Percentiles rank a stretch among this genome's conserved stretches.
These are phyloP conservation scores for Paramecium biaurelia DNA, from an alignment of 73 alveolate genomes.

Conservation along the genomic window DNA sequence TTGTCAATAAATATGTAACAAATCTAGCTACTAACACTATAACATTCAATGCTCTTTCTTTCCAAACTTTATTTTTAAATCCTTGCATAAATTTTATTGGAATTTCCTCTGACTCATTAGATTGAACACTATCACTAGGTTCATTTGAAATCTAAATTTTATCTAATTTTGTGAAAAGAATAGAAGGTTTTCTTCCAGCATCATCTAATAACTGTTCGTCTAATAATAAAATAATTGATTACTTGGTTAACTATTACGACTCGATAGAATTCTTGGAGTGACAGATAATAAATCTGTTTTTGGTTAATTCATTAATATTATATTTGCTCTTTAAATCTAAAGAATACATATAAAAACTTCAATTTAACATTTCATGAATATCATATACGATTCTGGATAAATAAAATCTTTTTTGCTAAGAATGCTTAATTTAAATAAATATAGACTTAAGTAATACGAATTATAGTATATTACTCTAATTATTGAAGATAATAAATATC, in stretches of 20 bases:
- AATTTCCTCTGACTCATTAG: background rate
- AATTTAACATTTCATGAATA: background rate
- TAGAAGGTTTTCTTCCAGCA: background rate
- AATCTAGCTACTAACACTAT: conserved; percentile 35
- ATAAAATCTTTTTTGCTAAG: background rate
- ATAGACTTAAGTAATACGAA: background rate
- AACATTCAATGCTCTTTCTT: conserved; percentile 33
- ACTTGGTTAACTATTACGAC: background rate
- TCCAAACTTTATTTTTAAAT: conserved; percentile 18
- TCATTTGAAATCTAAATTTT: background rate
- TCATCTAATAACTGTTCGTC: conserved; percentile 6
- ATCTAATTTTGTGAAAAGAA: background rate
- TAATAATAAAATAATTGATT: background rate
- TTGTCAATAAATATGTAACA: conserved; percentile 26
- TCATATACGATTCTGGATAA: background rate
- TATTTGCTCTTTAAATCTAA: background rate
- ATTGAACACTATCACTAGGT: background rate
- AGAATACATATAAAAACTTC: background rate
- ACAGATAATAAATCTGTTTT: background rate
- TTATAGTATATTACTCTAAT: background rate
- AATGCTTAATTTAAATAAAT: background rate
- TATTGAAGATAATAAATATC: no score
- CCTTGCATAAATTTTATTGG: background rate
- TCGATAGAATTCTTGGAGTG: background rate
- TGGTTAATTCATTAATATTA: background rate